Evolutionary conservation across 495 filamentous ascomycete species (phyloP), one percentile per base, ranked within the genome.

Genomic region (Trichoderma virens): DNA sequence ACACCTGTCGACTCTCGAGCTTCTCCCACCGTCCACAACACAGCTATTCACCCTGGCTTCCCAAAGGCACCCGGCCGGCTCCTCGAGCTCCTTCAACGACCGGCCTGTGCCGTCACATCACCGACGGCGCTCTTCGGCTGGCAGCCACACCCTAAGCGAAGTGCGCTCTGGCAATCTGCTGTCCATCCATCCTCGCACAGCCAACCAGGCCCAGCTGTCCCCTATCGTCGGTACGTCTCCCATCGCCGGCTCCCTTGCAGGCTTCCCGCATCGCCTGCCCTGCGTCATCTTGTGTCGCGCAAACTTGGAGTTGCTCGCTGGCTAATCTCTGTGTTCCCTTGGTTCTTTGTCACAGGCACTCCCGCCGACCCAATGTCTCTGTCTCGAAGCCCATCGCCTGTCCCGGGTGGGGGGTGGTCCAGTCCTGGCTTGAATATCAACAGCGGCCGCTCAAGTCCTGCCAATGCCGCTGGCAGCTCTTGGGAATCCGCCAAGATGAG

Each of bases 401-500:
- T 84, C 63, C 85, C 83, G 66, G 89, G 88, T 68, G 90, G 89
- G 70, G 91, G 91, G 68, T 96, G 92, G 92, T 85, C 90, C 64
- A 93, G 87, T 75, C 92, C 92, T 23, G 91, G 90, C 34, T 80
- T 95, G 61, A 87, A 83, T 59, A 84, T 86, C 64, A 78, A 74
- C 60, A 92, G 87, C 73, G 89, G 88, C 65, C 80, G 82, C 70
- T 84, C 87, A 28, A 90, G 85, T 69, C 89, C 90, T 32, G 76
- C 80, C 63, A 76, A 71, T 61, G 76, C 78, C 11, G 85, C 80
- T 68, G 82, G 83, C 11, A 79, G 79, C 45, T 74, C 89, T 27
- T 97, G 92, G 92, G 88, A 91, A 34, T 91, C 90, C 71, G 89
- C 90, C 31, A 89, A 88, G 68, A 88, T 86, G 67, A 89, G 91